phyloP scores from a whole-genome alignment of 176 grass and related monocot species.

The Carex scoparia region DNA sequence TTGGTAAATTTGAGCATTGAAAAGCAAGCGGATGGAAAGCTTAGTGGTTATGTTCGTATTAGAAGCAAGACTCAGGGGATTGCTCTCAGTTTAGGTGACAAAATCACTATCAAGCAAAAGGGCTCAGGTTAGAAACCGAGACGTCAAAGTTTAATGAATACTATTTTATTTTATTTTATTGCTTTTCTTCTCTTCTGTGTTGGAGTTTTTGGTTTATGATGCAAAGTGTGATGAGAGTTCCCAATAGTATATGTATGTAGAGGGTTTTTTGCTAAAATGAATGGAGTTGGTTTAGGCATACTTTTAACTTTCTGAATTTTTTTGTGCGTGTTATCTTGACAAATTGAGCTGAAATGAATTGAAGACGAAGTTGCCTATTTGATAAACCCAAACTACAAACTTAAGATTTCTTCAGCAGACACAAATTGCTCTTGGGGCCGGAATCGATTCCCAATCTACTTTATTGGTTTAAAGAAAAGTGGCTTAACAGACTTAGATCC shows the following conservation, averaged over 20 bases:
- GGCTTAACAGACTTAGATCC: too few relatives aligned
- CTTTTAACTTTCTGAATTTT: neutral
- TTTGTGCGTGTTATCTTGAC: neutral
- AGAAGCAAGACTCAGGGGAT: constrained; percentile 43
- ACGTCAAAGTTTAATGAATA: neutral
- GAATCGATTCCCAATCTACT: neutral
- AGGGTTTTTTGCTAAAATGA: neutral
- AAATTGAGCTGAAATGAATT: neutral
- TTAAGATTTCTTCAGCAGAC: neutral
- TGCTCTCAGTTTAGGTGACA: constrained; percentile 70
- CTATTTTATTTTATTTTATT: neutral
- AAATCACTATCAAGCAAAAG: constrained; percentile 82
- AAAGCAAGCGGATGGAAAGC: constrained; percentile 34
- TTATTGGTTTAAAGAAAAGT: neutral
- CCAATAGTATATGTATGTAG: neutral
- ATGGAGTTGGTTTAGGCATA: neutral
- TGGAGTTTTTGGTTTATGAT: neutral
- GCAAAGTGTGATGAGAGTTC: neutral
- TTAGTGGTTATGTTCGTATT: constrained; percentile 33
- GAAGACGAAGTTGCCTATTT: neutral
- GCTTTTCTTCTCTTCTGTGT: neutral
- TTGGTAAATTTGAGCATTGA: constrained; percentile 59
- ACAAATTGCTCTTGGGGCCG: neutral
- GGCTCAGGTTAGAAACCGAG: constrained; percentile 37
- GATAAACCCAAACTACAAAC: neutral